Evolutionary conservation across 495 filamentous ascomycete species (phyloP).

Genomic region (Haplographium delicatum): DNA sequence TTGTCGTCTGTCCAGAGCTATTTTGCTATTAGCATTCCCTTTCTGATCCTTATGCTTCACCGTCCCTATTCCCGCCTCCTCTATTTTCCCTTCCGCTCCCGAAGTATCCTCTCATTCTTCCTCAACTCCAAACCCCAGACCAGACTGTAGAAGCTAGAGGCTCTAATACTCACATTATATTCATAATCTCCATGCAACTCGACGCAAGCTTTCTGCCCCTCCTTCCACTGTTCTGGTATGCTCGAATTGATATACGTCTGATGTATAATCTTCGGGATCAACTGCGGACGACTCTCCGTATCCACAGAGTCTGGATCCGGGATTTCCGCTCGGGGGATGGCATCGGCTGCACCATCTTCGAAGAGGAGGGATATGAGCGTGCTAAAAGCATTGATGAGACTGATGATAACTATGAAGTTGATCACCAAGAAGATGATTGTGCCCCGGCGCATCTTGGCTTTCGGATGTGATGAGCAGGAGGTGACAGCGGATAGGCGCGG

Average conservation of each 20-base stretch:
- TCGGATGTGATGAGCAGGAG: not conserved
- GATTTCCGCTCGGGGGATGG: conserved; percentile 58
- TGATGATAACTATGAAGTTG: conserved; percentile 52
- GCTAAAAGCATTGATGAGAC: conserved; percentile 57
- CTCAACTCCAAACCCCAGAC: too few relatives aligned
- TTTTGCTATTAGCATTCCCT: conserved; percentile 1
- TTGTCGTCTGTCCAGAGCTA: conserved; percentile 85
- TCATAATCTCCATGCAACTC: conserved; percentile 74
- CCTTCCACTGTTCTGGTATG: conserved; percentile 69
- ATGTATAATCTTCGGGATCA: conserved; percentile 88
- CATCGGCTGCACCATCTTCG: conserved; percentile 60
- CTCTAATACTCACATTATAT: conserved; percentile 57
- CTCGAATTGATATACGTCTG: conserved; percentile 63
- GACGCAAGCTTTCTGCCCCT: conserved; percentile 68
- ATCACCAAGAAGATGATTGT: conserved; percentile 57
- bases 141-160: not conserved
- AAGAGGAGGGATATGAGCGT: conserved; percentile 60
- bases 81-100: too few relatives aligned
- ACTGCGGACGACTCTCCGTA: conserved; percentile 24
- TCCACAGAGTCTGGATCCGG: conserved; percentile 58
- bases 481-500: not conserved
- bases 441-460: conserved; percentile 55
- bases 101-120: too few relatives aligned
- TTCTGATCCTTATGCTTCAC: not conserved
- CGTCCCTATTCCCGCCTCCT: too few relatives aligned